Percentiles rank a stretch among this genome's conserved stretches.
Conservation (phyloP, 768 basidiomycete species). For the Boletus eberwhitei region DNA sequence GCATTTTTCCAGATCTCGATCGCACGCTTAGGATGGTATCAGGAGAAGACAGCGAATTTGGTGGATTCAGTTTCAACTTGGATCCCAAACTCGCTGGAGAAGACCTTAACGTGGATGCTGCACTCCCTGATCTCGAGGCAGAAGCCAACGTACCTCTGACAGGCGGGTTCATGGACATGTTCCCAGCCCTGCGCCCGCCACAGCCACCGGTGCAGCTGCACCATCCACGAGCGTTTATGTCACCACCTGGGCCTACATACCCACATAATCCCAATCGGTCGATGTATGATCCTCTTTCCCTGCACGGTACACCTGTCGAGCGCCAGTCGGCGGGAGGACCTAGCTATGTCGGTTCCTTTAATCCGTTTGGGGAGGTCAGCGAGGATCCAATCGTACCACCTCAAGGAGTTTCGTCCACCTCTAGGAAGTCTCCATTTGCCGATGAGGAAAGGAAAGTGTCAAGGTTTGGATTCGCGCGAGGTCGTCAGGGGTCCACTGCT, state of each 20-base stretch:
- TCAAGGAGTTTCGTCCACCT: slow-evolving; percentile 30
- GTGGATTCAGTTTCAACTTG: slow-evolving; percentile 83
- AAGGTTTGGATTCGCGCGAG: slow-evolving; percentile 77
- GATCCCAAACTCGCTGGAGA: slow-evolving; percentile 69
- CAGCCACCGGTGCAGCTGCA: slow-evolving; percentile 19
- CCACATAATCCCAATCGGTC: slow-evolving; percentile 46
- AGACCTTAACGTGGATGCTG: slow-evolving; percentile 37
- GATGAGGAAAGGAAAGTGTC: slow-evolving; percentile 67
- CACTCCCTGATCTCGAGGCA: slow-evolving; percentile 46
- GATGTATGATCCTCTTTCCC: slow-evolving; percentile 51
- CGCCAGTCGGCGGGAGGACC: slow-evolving; percentile 44
- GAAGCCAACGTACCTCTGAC: slow-evolving; percentile 54
- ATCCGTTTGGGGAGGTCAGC: slow-evolving; percentile 67
- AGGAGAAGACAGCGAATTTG: slow-evolving; percentile 55
- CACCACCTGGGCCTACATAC: slow-evolving; percentile 55
- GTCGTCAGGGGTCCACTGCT: slow-evolving; percentile 56
- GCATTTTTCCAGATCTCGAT: slow-evolving; percentile 88
- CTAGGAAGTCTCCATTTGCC: slow-evolving; percentile 43
- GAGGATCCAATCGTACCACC: slow-evolving; percentile 43
- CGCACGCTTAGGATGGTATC: slow-evolving; percentile 73
- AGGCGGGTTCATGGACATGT: slow-evolving; percentile 66
- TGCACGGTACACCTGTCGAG: slow-evolving; percentile 41
- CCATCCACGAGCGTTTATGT: slow-evolving; percentile 35
- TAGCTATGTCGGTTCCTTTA: slow-evolving; percentile 71
- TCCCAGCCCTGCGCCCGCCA: slow-evolving; percentile 54